Evolutionary conservation across 306 rosid genomes (phyloP).

Genomic region (Cajanus cajan): DNA sequence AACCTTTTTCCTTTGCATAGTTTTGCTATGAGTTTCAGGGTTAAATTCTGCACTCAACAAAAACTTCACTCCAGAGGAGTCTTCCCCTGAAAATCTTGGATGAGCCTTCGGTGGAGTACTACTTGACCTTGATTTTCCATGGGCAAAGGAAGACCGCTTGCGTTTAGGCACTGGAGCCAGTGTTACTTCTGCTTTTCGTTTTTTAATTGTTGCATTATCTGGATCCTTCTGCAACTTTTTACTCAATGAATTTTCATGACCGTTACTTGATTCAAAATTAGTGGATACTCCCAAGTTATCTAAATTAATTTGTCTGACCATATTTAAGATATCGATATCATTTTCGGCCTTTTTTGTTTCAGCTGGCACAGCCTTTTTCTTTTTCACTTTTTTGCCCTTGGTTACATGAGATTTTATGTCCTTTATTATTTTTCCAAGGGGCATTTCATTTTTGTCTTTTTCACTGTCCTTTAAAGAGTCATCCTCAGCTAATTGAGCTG

Average conservation of each 20-base stretch:
- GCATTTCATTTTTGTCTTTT: slow-evolving; percentile 68
- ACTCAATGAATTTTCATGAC: slow-evolving; percentile 57
- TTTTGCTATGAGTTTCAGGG: slow-evolving; percentile 39
- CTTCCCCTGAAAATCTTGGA: slow-evolving; percentile 40
- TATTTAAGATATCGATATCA: slow-evolving; percentile 70
- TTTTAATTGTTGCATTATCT: slow-evolving; percentile 42
- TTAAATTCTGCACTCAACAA: slow-evolving; percentile 31
- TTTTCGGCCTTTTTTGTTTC: slow-evolving; percentile 59
- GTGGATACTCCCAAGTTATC: slow-evolving; percentile 61
- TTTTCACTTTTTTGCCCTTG: slow-evolving; percentile 65
- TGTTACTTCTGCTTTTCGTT: slow-evolving; percentile 56
- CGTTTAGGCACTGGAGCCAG: slow-evolving; percentile 67
- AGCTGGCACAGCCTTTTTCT: slow-evolving; percentile 46
- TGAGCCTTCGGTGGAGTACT: slow-evolving; percentile 52
- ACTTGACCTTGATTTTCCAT: slow-evolving; percentile 46
- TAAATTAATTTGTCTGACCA: slow-evolving; percentile 91
- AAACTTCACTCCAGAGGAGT: slow-evolving; percentile 36
- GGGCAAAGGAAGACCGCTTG: slow-evolving; percentile 52
- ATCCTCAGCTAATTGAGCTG: slow-evolving; percentile 51
- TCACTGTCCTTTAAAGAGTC: slow-evolving; percentile 57
- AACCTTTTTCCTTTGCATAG: slow-evolving; percentile 45
- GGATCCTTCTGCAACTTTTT: slow-evolving; percentile 49
- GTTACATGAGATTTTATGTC: slow-evolving; percentile 60
- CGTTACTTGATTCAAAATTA: slow-evolving; percentile 79
- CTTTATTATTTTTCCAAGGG: slow-evolving; percentile 82